Evolutionary conservation across 768 basidiomycete genomes (phyloP).

Genomic region (Tephrocybe sp.): DNA sequence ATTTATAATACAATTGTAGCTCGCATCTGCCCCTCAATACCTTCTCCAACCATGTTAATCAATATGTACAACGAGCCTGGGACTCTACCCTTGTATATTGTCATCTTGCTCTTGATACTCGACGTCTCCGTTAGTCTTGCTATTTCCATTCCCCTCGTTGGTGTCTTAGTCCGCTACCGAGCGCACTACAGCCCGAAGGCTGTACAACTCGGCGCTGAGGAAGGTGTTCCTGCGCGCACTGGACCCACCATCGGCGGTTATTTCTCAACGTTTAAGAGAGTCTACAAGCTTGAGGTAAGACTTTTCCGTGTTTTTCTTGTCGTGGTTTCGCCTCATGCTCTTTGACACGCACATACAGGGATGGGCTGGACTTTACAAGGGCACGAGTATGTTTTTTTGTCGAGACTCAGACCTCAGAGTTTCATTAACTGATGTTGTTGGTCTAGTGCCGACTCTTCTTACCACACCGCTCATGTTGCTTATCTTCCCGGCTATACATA

Average conservation of each 20-base stretch:
- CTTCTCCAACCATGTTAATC: neutral
- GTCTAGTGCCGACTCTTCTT: conserved; percentile 1
- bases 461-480: no score
- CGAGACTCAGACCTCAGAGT: neutral
- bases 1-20: no score
- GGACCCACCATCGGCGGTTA: conserved; percentile 70
- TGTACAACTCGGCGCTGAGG: conserved; percentile 65
- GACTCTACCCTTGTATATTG: neutral
- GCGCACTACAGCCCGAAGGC: conserved; percentile 84
- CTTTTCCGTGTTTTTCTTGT: neutral
- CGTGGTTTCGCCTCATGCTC: conserved; percentile 12
- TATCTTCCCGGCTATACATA: no score
- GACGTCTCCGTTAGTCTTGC: conserved; percentile 37
- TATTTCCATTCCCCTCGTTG: conserved; percentile 56
- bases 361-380: conserved; percentile 74
- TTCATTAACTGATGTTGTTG: neutral
- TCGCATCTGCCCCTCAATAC: neutral
- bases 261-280: conserved; percentile 67
- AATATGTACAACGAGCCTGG: neutral
- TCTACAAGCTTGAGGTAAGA: conserved; percentile 65
- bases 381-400: conserved; percentile 41
- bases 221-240: conserved; percentile 63
- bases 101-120: neutral
- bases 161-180: conserved; percentile 68
- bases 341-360: conserved; percentile 34